Base-by-base conservation (phyloP, 2,329 filamentous ascomycete species). In the Macroventuria anomochaeta region DNA sequence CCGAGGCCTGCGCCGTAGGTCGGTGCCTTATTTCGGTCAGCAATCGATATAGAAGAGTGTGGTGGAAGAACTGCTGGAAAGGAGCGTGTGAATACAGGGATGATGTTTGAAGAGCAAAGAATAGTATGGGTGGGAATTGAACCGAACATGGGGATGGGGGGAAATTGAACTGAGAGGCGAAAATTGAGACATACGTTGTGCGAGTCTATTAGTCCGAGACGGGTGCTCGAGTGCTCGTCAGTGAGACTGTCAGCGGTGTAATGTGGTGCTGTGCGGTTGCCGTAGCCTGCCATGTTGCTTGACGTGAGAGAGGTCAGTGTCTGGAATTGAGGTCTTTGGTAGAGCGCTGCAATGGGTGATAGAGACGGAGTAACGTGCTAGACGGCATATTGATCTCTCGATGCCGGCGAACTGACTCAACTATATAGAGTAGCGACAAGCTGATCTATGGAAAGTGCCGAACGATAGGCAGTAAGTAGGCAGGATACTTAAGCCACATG, bases 241-340 rank as follows among this genome's bases (percentile, higher is more conserved):
- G 55, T 18, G 6, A 65, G 51, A 49, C 58, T 39, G 7, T 58
- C 53, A 28, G 60, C 50, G 46, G 46, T 53, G 50, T 58, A 62
- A 43, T 65, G 54, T 8, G 53, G 41, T 13, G 65, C 63, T 39
- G 60, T 72, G 48, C 68, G 69, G 67, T 76, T 75, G 31, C 70
- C 74, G 62, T 70, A 76, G 57, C 70, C 70, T 62, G 66, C 63
- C 71, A 72, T 72, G 11, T 12, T 52, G 21, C n/a, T n/a, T 15
- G 7, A 10, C n/a, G 29, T 41, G 11, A 21, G n/a, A 10, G 34
- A 6, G 5, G 31, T 47, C n/a, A n/a, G n/a, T n/a, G n/a, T n/a
- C n/a, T n/a, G n/a, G n/a, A n/a, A n/a, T n/a, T n/a, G n/a, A n/a
- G n/a, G n/a, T n/a, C n/a, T n/a, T n/a, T n/a, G n/a, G n/a, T n/a